Base-by-base conservation (phyloP, 345 rosid genomes). In the Citrus unshiu region DNA sequence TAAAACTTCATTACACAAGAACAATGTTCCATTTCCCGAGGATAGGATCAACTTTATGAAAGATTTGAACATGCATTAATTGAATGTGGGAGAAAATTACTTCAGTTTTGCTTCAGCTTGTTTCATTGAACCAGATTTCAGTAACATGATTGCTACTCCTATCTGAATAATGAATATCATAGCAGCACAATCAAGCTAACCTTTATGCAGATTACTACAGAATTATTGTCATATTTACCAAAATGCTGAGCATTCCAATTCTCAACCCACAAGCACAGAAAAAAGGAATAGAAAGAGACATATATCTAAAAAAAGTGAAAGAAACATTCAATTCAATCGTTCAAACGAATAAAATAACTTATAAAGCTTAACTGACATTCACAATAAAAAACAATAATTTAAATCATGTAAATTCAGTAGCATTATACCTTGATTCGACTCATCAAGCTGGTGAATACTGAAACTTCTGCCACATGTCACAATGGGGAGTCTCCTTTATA, bases 401-500 rank as follows among this genome's bases (percentile, higher is more conserved):
- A 29, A 46, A 81, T 51, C 57, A 51, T 14, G 57, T 51, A 51
- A 18, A 54, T 54, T 54, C 58, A 54, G 58, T 18, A 54, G 58
- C 58, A 54, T 54, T 18, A 14, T 77, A 88, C 90, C 90, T 90
- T 67, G 68, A 56, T 60, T 79, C 81, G 72, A 64, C 79, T 77
- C 78, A 75, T 86, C 86, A 89, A 79, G 90, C 91, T n/a, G 79
- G 80, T 3, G 77, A 22, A 65, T 67, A 51, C 85, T 86, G 88
- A 70, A 89, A 95, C 78, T 81, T 85, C 81, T 80, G 69, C 88
- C 90, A 78, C 97, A 89, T 78, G 12, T 92, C 94, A 64, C 96
- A 93, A 69, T 92, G 94, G 54, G 99, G 98, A 18, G 92, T 93
- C 86, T 93, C 98, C 18, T 86, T 86, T 29, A 95, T 76, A 74